Evolutionary conservation across 1,284 basidiomycete genomes (phyloP).

Genomic region (Takashimella koratensis): DNA sequence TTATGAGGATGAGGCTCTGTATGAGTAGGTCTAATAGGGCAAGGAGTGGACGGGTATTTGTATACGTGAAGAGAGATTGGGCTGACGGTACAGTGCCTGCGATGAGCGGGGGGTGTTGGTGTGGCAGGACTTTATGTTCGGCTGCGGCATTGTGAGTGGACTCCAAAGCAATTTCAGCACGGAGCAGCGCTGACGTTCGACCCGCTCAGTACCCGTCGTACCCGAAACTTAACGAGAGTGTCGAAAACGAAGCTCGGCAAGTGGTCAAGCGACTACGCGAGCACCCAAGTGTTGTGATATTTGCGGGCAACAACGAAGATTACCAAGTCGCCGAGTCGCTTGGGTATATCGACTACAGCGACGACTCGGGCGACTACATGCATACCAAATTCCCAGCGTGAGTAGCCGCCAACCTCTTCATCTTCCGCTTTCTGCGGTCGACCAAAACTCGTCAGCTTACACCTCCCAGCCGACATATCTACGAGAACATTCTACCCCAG

Average conservation of each 20-base stretch:
- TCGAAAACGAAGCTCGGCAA: constrained; percentile 52
- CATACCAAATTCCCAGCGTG: constrained; percentile 74
- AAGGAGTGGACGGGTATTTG: too few relatives aligned
- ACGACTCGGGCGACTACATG: constrained; percentile 73
- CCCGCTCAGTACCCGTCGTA: constrained; percentile 52
- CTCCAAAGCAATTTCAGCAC: not conserved
- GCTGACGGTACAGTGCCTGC: constrained; percentile 41
- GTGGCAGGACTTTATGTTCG: constrained; percentile 55
- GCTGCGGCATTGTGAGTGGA: constrained; percentile 58
- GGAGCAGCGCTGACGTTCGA: not conserved
- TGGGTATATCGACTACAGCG: constrained; percentile 73
- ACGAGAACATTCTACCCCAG: constrained; percentile 70
- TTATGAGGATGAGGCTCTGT: constrained; percentile 54
- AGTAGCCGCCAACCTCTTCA: constrained; percentile 18
- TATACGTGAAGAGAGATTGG: too few relatives aligned
- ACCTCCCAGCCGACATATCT: constrained; percentile 59
- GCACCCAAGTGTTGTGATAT: constrained; percentile 67
- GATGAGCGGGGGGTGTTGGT: constrained; percentile 66
- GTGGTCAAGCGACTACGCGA: constrained; percentile 51
- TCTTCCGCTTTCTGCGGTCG: too few relatives aligned
- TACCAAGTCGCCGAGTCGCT: constrained; percentile 67
- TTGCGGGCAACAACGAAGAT: constrained; percentile 84
- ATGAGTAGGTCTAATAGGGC: constrained; percentile 49
- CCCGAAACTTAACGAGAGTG: constrained; percentile 48
- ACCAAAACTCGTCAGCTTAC: too few relatives aligned